Base-by-base conservation (phyloP, 129 eudicot genomes). In the Tanacetum coccineum region DNA sequence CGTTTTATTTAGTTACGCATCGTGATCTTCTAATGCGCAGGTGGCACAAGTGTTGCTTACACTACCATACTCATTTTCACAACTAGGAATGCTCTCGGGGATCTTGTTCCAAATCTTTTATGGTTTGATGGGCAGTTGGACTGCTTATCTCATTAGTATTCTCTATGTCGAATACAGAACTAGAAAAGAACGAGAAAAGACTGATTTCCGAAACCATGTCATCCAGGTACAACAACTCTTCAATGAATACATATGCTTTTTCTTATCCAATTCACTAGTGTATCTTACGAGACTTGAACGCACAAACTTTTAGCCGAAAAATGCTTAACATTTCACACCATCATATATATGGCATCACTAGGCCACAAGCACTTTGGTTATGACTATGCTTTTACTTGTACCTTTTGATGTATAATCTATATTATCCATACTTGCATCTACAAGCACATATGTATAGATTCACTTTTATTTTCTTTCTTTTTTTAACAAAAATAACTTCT, bases 1-100 rank as follows among this genome's bases (percentile, higher is more conserved):
- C 15, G 22, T 39, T 17, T 20, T 36, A 36, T 36, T 36, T 7
- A 4, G 50, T 49, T 46, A 67, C 18, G 21, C 61, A 64, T 26
- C 42, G 10, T 15, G 48, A 17, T 75, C 47, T 54, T 51, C 4
- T 25, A 51, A 26, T 36, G 70, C 63, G 26, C 80, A 92, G 98
- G 98, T 93, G 78, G 98, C 98, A 63, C 98, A 93, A 74, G 98
- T 93, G 81, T 78, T 93, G 59, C 81, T 93, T n/a, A 93, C 98
- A 62, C 74, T 93, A 68, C 98, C 98, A 52, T 93, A 89, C 92
- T 93, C 98, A 62, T 93, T 93, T 71, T 93, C 98, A 8, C 98
- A 93, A 76, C 92, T 93, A 30, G 98, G 98, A 72, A 84, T 93
- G 95, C 48, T 82, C 0, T 93, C 98, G 3, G 98, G 98, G 62